Conservation (phyloP, 2,329 filamentous ascomycete species). For the Botrytis tulipae region DNA sequence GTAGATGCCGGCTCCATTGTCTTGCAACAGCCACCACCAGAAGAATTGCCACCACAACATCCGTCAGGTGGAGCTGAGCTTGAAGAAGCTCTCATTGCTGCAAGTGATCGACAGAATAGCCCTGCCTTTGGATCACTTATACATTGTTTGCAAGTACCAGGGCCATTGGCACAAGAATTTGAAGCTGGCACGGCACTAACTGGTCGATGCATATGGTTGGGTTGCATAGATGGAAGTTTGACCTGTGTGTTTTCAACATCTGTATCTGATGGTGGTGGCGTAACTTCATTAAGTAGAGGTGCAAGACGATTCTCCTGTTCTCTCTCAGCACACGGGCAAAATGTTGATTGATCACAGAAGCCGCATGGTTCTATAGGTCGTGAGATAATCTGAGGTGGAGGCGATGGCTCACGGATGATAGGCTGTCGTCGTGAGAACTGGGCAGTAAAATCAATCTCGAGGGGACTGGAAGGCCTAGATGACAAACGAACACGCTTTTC, state of each 20-base stretch:
- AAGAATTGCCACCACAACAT: constrained; percentile 61
- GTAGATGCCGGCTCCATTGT: constrained; percentile 32
- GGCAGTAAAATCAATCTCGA: constrained; percentile 73
- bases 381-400: constrained; percentile 31
- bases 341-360: constrained; percentile 79
- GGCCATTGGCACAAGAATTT: constrained; percentile 53
- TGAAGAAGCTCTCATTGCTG: constrained; percentile 51
- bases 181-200: constrained; percentile 26
- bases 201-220: constrained; percentile 38
- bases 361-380: constrained; percentile 66
- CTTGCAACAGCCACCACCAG: constrained; percentile 64
- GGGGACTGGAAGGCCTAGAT: constrained; percentile 45
- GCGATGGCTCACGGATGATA: constrained; percentile 25
- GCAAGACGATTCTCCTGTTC: constrained; percentile 40
- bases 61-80: constrained; percentile 44
- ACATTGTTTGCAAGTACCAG: constrained; percentile 78
- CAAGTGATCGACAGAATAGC: constrained; percentile 78
- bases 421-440: constrained; percentile 49
- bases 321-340: constrained; percentile 68
- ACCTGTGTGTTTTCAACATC: constrained; percentile 58
- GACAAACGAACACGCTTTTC: constrained; percentile 58
- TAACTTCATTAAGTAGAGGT: constrained; percentile 49
- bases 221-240: constrained; percentile 53
- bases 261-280: constrained; percentile 51
- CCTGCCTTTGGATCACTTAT: constrained; percentile 74